Evolutionary conservation across 148 eudicot species (phyloP).

Genomic region (Rhododendron mucronatum): DNA sequence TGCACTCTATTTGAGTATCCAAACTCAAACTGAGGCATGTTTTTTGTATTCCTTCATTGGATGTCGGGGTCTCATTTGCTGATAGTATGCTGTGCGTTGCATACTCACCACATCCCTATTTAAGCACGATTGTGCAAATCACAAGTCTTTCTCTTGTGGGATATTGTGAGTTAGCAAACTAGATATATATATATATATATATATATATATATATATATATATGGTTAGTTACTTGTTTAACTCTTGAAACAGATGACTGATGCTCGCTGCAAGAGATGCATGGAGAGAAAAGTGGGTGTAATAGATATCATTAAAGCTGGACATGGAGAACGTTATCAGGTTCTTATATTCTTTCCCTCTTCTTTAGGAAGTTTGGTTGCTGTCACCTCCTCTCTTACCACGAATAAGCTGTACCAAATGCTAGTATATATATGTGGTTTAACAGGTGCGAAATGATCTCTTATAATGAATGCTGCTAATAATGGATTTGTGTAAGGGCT

Average conservation of each 20-base stretch:
- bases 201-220: too few species aligned
- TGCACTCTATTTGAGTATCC: not conserved
- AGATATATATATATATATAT: too few species aligned
- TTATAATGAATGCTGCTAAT: not conserved
- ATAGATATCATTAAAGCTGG: slow-evolving; percentile 78
- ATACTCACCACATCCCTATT: not conserved
- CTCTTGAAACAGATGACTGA: slow-evolving; percentile 77
- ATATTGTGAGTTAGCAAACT: not conserved
- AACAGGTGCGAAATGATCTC: not conserved
- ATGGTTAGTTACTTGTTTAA: slow-evolving; percentile 5
- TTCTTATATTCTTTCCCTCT: slow-evolving; percentile 14
- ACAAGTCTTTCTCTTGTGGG: not conserved
- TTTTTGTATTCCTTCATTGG: not conserved
- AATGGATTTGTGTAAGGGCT: not conserved
- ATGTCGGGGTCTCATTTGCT: not conserved
- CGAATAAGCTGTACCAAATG: not conserved
- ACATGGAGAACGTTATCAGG: slow-evolving; percentile 85
- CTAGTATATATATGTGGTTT: not conserved
- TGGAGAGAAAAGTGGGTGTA: slow-evolving; percentile 69
- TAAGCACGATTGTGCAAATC: not conserved
- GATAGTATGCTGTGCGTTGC: not conserved
- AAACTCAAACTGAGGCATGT: not conserved
- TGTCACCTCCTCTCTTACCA: not conserved
- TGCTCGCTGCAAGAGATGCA: slow-evolving; percentile 92
- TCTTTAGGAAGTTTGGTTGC: not conserved